Percentiles rank a stretch among this genome's conserved stretches.
Conservation (phyloP, 352 stramenopile species). For the Globisporangium canariense region DNA sequence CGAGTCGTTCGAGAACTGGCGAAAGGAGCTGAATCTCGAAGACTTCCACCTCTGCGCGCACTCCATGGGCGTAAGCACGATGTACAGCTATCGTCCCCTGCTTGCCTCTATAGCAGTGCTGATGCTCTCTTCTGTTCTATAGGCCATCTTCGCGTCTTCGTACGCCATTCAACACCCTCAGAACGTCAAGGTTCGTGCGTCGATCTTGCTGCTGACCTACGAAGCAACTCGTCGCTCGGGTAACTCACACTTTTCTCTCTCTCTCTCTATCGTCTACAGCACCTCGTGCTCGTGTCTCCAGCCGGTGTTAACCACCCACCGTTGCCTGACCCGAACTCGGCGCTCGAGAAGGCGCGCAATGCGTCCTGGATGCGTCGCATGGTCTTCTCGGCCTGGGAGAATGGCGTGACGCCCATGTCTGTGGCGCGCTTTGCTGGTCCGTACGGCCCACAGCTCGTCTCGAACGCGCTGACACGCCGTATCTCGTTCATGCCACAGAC, state of each 20-base stretch:
- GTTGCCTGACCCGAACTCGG: constrained; percentile 31
- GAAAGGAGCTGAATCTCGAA: constrained; percentile 65
- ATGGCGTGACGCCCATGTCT: constrained; percentile 74
- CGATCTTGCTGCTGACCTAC: neutral
- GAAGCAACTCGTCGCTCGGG: neutral
- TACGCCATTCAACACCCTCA: constrained; percentile 65
- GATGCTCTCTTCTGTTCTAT: neutral
- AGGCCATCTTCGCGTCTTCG: constrained; percentile 83
- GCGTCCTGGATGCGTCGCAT: constrained; percentile 55
- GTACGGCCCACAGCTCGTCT: constrained; percentile 76
- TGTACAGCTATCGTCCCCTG: too few species aligned
- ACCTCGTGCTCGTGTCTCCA: constrained; percentile 73
- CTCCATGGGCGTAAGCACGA: constrained; percentile 66
- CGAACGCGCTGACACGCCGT: constrained; percentile 55
- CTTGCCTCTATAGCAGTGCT: too few species aligned
- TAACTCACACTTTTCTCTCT: neutral
- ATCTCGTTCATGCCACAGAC: constrained; percentile 73
- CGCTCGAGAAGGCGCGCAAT: constrained; percentile 32
- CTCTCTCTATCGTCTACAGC: constrained; percentile 25
- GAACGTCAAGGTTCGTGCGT: constrained; percentile 47
- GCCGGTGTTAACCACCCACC: constrained; percentile 62
- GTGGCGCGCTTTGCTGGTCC: constrained; percentile 64
- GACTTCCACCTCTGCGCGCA: constrained; percentile 73
- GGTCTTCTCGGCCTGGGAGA: constrained; percentile 55
- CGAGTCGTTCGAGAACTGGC: constrained; percentile 68